Evolutionary conservation across 345 rosid genomes (phyloP).

Genomic region (Acer yangbiense): DNA sequence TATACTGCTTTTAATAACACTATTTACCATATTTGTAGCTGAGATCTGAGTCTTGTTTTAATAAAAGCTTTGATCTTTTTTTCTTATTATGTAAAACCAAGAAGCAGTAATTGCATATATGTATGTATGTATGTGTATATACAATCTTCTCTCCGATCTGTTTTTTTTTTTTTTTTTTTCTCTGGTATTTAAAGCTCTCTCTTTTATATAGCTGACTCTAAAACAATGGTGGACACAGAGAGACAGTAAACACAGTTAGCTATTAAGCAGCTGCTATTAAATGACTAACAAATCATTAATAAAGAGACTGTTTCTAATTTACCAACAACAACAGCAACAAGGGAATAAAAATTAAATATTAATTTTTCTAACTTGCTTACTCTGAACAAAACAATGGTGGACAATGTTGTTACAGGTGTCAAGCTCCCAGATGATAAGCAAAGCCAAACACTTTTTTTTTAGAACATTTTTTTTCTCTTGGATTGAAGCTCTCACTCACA

Average conservation of each 20-base stretch:
- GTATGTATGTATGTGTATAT: too few relatives aligned
- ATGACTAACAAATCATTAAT: slow-evolving; percentile 23
- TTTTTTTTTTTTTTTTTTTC: background rate
- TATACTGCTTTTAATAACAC: background rate
- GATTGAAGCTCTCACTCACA: background rate
- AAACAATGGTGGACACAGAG: slow-evolving; percentile 37
- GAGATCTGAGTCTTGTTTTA: slow-evolving; percentile 22
- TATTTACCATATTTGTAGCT: background rate
- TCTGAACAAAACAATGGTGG: slow-evolving; percentile 33
- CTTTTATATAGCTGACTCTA: slow-evolving; percentile 28
- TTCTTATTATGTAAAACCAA: slow-evolving; percentile 28
- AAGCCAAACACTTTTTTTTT: background rate
- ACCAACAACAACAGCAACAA: slow-evolving; percentile 32
- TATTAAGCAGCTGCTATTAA: slow-evolving; percentile 8
- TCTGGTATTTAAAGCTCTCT: slow-evolving; percentile 30
- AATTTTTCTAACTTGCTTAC: slow-evolving; percentile 28
- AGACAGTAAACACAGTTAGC: slow-evolving; percentile 5
- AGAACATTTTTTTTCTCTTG: background rate
- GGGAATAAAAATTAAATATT: slow-evolving; percentile 11
- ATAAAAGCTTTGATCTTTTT: too few relatives aligned
- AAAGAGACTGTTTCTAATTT: slow-evolving; percentile 41
- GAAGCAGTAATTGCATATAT: slow-evolving; percentile 18
- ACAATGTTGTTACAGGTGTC: slow-evolving; percentile 54
- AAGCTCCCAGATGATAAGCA: slow-evolving; percentile 32
- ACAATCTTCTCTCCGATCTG: too few relatives aligned